Evolutionary conservation across 164 flowering plant species (phyloP).

Genomic region (Piper betle): DNA sequence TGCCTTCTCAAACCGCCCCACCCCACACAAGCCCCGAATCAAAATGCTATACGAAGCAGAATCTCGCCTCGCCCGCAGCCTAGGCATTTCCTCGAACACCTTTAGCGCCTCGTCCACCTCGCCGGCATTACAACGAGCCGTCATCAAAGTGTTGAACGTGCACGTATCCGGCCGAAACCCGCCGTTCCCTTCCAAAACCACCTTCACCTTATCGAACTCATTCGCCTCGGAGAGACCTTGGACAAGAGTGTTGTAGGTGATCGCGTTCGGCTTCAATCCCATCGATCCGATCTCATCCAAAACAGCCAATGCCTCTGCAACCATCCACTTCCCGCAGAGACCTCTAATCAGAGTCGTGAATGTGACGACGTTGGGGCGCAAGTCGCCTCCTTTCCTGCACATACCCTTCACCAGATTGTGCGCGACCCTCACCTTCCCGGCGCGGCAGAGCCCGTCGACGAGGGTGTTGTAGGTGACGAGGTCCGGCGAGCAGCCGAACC

Average conservation of each 20-base stretch:
- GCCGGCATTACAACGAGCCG: constrained; percentile 47
- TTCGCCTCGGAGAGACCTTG: constrained; percentile 65
- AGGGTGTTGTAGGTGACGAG: constrained; percentile 62
- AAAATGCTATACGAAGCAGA: constrained; percentile 67
- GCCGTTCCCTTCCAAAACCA: constrained; percentile 38
- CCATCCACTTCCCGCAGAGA: constrained; percentile 45
- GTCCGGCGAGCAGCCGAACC: constrained; percentile 36
- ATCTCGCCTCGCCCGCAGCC: constrained; percentile 39
- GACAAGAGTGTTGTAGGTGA: constrained; percentile 50
- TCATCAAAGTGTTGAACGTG: constrained; percentile 64
- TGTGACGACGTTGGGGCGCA: constrained; percentile 64
- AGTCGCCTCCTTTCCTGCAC: constrained; percentile 28
- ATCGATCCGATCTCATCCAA: constrained; percentile 42
- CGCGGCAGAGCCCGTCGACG: constrained; percentile 70
- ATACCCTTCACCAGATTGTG: constrained; percentile 57
- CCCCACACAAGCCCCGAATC: constrained; percentile 43
- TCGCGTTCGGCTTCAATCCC: constrained; percentile 40
- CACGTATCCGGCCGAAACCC: constrained; percentile 68
- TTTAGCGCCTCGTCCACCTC: constrained; percentile 42
- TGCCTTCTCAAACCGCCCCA: constrained; percentile 36
- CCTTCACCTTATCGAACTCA: constrained; percentile 51
- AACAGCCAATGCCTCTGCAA: constrained; percentile 39
- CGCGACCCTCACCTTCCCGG: constrained; percentile 50
- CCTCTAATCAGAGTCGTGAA: constrained; percentile 80
- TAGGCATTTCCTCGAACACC: constrained; percentile 40